These are phyloP conservation scores for Wilcoxina mikolae DNA, from an alignment of 495 filamentous ascomycete genomes.

Conservation along the genomic window DNA sequence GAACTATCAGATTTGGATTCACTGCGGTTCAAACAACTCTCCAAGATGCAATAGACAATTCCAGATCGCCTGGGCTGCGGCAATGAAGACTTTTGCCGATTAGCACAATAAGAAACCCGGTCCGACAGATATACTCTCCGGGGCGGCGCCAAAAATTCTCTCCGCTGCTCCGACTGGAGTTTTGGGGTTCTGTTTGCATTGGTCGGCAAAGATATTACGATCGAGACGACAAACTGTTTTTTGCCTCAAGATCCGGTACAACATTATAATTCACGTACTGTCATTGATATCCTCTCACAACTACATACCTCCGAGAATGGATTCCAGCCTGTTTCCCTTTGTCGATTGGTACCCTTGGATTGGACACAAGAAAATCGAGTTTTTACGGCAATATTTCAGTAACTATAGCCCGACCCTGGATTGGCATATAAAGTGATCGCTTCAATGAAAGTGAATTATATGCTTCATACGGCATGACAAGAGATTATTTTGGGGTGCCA, in stretches of 20 bases:
- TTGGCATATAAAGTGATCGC: neutral
- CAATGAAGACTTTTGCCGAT: neutral
- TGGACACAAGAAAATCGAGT: neutral
- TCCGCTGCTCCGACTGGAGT: no score
- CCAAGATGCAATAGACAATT: neutral
- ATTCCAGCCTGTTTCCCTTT: neutral
- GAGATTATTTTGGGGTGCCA: neutral
- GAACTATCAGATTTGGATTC: neutral
- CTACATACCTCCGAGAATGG: neutral
- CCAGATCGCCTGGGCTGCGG: neutral
- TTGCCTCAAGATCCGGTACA: neutral
- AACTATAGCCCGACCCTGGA: neutral
- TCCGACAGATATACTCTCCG: neutral
- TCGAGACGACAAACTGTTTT: neutral
- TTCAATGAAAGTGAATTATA: neutral
- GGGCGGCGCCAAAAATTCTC: neutral
- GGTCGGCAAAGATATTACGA: neutral
- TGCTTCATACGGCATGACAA: neutral
- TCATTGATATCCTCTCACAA: neutral
- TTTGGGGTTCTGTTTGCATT: neutral
- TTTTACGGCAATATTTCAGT: neutral
- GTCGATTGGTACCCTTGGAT: neutral
- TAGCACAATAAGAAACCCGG: neutral
- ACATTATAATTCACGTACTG: neutral
- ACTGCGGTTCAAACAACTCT: neutral